Conservation (phyloP, 305 asterid genomes). For the Coffea humblotiana region DNA sequence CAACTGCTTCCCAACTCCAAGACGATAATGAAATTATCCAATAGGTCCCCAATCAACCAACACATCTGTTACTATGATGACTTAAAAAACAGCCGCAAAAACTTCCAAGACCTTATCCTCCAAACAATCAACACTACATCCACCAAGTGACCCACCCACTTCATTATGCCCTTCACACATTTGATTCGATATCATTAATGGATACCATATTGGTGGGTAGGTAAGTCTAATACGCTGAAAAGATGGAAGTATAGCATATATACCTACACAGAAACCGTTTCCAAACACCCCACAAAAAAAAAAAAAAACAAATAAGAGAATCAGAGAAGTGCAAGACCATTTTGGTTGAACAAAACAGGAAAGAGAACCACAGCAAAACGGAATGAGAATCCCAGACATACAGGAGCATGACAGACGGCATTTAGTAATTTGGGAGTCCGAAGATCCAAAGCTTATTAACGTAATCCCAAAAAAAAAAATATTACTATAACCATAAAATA, state of each 20-base stretch:
- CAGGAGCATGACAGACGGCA: no score
- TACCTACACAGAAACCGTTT: no score
- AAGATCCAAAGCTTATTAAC: not conserved
- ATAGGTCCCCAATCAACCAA: not conserved
- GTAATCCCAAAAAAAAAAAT: not conserved
- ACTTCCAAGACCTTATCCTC: not conserved
- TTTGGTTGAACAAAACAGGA: no score
- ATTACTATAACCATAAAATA: slow-evolving; percentile 7
- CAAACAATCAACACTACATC: not conserved
- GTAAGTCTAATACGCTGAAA: no score
- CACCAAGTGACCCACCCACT: not conserved
- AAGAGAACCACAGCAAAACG: no score
- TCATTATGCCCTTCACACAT: not conserved
- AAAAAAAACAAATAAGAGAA: no score
- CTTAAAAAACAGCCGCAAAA: not conserved
- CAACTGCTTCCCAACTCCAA: not conserved
- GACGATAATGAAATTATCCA: not conserved
- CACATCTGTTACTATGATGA: not conserved
- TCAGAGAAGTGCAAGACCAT: no score
- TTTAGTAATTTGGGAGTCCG: not conserved
- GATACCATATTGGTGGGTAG: not conserved
- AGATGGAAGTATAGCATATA: no score
- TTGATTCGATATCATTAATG: not conserved
- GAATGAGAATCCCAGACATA: not conserved
- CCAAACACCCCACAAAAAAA: no score